These are phyloP conservation scores for Candida buenavistaensis DNA, from an alignment of 1,139 yeast genomes.

Conservation along the genomic window DNA sequence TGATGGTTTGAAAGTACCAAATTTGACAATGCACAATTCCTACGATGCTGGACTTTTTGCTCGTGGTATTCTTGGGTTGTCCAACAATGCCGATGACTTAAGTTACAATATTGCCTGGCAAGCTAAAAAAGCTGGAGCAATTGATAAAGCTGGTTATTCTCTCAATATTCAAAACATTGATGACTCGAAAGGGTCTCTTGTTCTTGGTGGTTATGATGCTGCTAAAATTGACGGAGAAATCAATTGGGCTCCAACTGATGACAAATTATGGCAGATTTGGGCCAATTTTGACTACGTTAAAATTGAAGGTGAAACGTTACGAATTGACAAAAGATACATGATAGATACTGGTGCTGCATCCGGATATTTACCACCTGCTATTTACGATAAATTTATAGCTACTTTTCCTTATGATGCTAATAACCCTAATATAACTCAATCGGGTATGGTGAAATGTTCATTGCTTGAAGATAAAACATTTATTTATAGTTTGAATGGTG, in stretches of 20 bases:
- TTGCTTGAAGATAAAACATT: conserved; percentile 7
- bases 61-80: conserved; percentile 5
- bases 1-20: conserved; percentile 2
- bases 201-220: conserved; percentile 7
- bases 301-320: conserved; percentile 3
- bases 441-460: neutral
- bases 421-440: neutral
- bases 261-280: conserved; percentile 1
- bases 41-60: conserved; percentile 1
- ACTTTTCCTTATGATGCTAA: conserved; percentile 6
- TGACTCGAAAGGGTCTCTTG: conserved; percentile 4
- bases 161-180: conserved; percentile 5
- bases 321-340: neutral
- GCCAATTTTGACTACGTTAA: conserved; percentile 2
- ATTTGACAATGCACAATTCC: conserved; percentile 3
- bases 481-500: conserved; percentile 5
- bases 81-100: neutral
- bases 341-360: conserved; percentile 7
- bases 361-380: conserved; percentile 1
- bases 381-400: conserved; percentile 6
- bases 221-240: conserved; percentile 8
- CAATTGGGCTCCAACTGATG: conserved; percentile 4
- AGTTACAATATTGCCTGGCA: conserved; percentile 1
- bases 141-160: conserved; percentile 7
- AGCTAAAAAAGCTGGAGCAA: conserved; percentile 4